phyloP scores from a whole-genome alignment of 2,329 filamentous ascomycete genomes.

The Tolypocladium album region DNA sequence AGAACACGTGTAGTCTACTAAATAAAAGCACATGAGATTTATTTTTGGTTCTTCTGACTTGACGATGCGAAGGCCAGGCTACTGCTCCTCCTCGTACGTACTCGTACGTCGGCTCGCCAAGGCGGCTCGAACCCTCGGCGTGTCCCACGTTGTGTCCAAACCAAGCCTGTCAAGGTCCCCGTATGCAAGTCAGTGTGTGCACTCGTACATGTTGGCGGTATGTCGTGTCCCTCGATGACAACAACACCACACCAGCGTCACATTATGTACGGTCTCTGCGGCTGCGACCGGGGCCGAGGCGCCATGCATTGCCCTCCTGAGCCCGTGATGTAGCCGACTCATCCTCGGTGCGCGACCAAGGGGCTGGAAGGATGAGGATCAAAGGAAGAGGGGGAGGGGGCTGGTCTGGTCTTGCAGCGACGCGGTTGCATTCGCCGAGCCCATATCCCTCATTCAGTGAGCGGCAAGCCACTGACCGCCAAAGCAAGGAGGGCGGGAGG shows the following conservation, averaged over 20 bases:
- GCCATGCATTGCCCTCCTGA: not conserved
- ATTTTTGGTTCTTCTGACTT: not conserved
- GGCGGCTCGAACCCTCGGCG: too few relatives aligned
- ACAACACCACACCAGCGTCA: not conserved
- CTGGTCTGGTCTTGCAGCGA: not conserved
- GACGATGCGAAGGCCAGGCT: not conserved
- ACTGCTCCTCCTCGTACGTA: not conserved
- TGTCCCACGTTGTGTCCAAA: too few relatives aligned
- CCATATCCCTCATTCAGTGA: not conserved
- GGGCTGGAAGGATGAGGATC: not conserved
- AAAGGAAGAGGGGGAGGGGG: not conserved
- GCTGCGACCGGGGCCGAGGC: not conserved
- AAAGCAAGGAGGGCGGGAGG: not conserved
- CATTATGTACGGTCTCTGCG: not conserved
- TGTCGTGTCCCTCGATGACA: not conserved
- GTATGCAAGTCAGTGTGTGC: not conserved
- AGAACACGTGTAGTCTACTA: not conserved
- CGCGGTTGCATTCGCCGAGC: not conserved
- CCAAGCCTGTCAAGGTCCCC: too few relatives aligned
- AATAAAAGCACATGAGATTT: not conserved
- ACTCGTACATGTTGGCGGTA: not conserved
- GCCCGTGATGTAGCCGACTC: not conserved
- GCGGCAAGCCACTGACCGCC: not conserved
- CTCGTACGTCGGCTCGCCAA: not conserved
- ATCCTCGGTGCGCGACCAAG: not conserved